Evolutionary conservation across 345 rosid genomes (phyloP).

Genomic region (Brassica carinata): DNA sequence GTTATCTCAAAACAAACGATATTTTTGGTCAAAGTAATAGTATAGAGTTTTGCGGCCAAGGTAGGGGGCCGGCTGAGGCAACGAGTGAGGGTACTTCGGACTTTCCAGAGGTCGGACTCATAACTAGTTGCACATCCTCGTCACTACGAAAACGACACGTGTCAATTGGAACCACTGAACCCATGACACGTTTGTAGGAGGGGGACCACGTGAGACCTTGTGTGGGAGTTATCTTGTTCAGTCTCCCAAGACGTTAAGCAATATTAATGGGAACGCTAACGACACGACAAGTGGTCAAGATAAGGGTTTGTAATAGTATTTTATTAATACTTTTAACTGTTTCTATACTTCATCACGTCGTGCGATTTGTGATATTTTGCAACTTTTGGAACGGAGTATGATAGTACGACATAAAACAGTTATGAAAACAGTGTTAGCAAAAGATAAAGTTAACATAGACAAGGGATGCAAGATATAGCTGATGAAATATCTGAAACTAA

Average conservation of each 20-base stretch:
- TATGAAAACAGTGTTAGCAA: neutral
- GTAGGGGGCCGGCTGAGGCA: neutral
- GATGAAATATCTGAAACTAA: neutral
- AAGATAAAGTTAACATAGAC: neutral
- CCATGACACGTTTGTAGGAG: neutral
- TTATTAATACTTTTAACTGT: neutral
- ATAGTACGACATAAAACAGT: neutral
- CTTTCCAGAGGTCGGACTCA: neutral
- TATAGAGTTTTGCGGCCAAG: constrained; percentile 19
- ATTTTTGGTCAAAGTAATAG: neutral
- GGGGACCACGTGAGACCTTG: constrained; percentile 38
- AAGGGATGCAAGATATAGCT: neutral
- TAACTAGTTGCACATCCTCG: constrained; percentile 37
- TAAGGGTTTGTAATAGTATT: constrained; percentile 21
- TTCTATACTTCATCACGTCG: constrained; percentile 9
- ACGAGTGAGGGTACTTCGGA: constrained; percentile 4
- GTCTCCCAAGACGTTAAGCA: constrained; percentile 44
- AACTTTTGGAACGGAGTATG: constrained; percentile 11
- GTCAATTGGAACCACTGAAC: neutral
- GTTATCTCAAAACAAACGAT: neutral
- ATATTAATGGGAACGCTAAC: constrained; percentile 33
- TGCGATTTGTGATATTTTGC: neutral
- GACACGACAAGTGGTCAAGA: constrained; percentile 24
- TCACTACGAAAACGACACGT: constrained; percentile 38
- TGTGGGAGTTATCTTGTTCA: constrained; percentile 39